Base-by-base conservation (phyloP, 495 filamentous ascomycete species). In the Trichocladium antarcticum region DNA sequence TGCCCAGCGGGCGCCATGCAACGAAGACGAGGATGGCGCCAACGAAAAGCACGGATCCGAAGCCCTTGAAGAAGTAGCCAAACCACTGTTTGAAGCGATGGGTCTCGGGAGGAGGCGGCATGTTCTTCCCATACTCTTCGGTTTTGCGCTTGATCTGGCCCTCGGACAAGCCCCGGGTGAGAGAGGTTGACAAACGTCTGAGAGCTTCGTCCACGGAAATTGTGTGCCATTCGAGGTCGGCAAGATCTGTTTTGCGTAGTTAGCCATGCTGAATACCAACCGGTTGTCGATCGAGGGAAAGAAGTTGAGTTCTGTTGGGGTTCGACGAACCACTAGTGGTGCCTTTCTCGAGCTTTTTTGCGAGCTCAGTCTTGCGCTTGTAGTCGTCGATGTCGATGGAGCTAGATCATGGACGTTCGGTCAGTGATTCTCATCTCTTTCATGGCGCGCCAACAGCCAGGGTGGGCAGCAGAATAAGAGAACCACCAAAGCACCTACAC, bases 31-130 rank as follows among this genome's bases (percentile, higher is more conserved):
- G 69, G 21, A 84, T 72, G 20, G 71, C 66, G 12, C 79, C 81
- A 27, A 78, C 58, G 5, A 83, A 66, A 6, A 86, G 73, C 22
- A 86, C 34, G 3, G 76, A 70, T 3, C 83, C 80, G 54, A 85
- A 85, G 17, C 83, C 83, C 42, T 77, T 79, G 58, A 85, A 87
- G 59, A 85, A 74, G 58, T 87, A 87, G 17, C 73, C 73, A 6
- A 85, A 67, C 19, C 76, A 73, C 52, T 78, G 76, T 36, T 68
- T 66, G 43, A 79, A 50, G 19, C 71, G 72, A 43, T 72, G 76
- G 12, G 80, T 80, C 1, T 74, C 63, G 27, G 78, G 76, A 0
- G 76, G 74, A 12, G 78, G 72, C 21, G 78, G 76, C 6, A 74
- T 67, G 53, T 87, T 88, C 36, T 54, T 57, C 42, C 59, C 59